Evolutionary conservation across 106 monocot genomes (phyloP).

Genomic region (Ottelia alismoides): DNA sequence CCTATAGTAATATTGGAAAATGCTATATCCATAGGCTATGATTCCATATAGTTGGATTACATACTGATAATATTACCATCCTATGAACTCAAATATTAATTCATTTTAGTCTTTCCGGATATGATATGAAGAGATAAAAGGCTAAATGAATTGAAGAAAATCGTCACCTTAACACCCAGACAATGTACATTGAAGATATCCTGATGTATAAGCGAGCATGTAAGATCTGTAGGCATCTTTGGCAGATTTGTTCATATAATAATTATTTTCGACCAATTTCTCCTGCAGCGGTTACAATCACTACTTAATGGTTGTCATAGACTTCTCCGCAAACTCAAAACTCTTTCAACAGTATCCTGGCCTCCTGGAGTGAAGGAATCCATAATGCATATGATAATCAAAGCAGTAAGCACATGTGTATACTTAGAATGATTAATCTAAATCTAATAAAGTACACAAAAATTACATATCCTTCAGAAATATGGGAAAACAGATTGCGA

Average conservation of each 20-base stretch:
- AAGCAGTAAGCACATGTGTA: too few species aligned
- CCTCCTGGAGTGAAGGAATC: conserved; percentile 26
- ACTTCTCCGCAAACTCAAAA: conserved; percentile 60
- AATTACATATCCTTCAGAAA: conserved; percentile 79
- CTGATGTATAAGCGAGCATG: conserved; percentile 71
- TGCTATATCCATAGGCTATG: too few species aligned
- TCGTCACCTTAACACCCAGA: conserved; percentile 64
- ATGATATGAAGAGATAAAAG: not conserved
- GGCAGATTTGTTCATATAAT: conserved; percentile 67
- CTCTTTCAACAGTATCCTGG: conserved; percentile 72
- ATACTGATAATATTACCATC: too few species aligned
- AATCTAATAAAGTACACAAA: conserved; percentile 17
- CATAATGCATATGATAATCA: not conserved
- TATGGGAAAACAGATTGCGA: conserved; percentile 56
- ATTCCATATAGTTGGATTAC: too few species aligned
- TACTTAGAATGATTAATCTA: too few species aligned
- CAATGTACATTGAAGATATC: conserved; percentile 74
- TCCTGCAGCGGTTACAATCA: conserved; percentile 40
- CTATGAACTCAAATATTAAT: not conserved
- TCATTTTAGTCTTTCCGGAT: not conserved
- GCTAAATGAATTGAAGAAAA: too few species aligned
- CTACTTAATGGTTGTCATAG: conserved; percentile 13
- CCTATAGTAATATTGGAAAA: too few species aligned
- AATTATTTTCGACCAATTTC: conserved; percentile 69
- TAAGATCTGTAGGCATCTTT: conserved; percentile 87